Evolutionary conservation across 192 early-diverging fungal genomes (phyloP), one percentile per base, ranked within the genome.

Genomic region (Coemansia sp.): DNA sequence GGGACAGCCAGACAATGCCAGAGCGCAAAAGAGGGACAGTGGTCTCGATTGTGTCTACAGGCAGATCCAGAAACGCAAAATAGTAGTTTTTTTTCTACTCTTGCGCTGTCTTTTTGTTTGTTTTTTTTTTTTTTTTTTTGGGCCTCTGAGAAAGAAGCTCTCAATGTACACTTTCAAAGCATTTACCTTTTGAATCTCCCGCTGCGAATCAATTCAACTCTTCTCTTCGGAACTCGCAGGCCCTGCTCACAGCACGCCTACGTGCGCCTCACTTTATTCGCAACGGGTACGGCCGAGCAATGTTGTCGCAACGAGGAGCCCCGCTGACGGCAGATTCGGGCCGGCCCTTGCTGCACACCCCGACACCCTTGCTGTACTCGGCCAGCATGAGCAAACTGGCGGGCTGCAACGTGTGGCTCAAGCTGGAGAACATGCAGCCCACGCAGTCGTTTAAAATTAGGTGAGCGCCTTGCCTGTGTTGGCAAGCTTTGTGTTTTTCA

Each of bases 401-500:
- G 1, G 77, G 77, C 10, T 79, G 88, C 59, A 90, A 90, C 66
- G 76, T 89, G 16, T 90, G 86, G 86, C 83, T 92, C 16, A 92
- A 92, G 70, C 83, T 89, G 37, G 90, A 92, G 56, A 89, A 86
- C 72, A 79, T 92, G 63, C 90, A 92, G 61, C 88, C 88, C 11
- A 85, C 87, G 6, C 88, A 88, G 62, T 92, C 90, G n/a, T 88
- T 89, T 61, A 92, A 92, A 69, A 88, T 90, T 41, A 78, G 88
- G 87, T 85, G 75, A 25, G 31, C 28, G 23, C 28, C 16, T 31
- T 55, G 20, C 14, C 6, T 14, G 4, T 16, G 25, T 16, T 26
- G 18, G 10, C 33, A 9, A 26, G 28, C 12, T 55, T 25, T 25
- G 21, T 16, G 6, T 23, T 7, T 8, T 11, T 48, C 7, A 8